Evolutionary conservation across 345 rosid species (phyloP).

Genomic region (Streptanthus diversifolius): DNA sequence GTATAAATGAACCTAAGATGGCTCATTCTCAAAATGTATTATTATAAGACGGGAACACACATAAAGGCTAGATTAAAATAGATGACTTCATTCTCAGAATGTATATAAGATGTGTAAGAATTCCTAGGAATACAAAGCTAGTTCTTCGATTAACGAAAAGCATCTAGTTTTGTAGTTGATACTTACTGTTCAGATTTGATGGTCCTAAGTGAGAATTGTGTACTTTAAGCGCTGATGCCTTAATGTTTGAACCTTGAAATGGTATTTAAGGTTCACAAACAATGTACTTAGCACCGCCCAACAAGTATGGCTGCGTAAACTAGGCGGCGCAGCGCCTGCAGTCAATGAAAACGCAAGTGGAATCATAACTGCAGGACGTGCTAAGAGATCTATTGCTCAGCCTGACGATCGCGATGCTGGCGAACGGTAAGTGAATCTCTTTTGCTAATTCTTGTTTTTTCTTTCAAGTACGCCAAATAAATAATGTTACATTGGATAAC

Average conservation of each 20-base stretch:
- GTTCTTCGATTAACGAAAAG: background rate
- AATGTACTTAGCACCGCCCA: conserved; percentile 95
- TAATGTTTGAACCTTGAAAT: background rate
- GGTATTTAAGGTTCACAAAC: conserved; percentile 74
- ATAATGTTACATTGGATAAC: background rate
- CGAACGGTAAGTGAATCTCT: conserved; percentile 49
- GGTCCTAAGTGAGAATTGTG: background rate
- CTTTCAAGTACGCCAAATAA: background rate
- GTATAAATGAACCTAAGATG: background rate
- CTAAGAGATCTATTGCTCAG: conserved; percentile 79
- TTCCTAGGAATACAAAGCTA: background rate
- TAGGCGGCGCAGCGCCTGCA: conserved; percentile 89
- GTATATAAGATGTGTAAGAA: background rate
- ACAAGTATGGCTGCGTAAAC: conserved; percentile 92
- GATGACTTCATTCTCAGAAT: background rate
- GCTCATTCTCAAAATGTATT: background rate
- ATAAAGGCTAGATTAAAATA: background rate
- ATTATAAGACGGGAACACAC: background rate
- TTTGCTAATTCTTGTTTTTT: background rate
- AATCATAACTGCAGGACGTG: conserved; percentile 91
- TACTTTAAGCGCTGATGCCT: background rate
- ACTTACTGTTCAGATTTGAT: background rate
- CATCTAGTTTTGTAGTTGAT: background rate
- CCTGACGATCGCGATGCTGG: conserved; percentile 52
- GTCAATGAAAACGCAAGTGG: conserved; percentile 76